phyloP scores from a whole-genome alignment of 2,329 filamentous ascomycete species.

The Cordyceps cateniannulata region DNA sequence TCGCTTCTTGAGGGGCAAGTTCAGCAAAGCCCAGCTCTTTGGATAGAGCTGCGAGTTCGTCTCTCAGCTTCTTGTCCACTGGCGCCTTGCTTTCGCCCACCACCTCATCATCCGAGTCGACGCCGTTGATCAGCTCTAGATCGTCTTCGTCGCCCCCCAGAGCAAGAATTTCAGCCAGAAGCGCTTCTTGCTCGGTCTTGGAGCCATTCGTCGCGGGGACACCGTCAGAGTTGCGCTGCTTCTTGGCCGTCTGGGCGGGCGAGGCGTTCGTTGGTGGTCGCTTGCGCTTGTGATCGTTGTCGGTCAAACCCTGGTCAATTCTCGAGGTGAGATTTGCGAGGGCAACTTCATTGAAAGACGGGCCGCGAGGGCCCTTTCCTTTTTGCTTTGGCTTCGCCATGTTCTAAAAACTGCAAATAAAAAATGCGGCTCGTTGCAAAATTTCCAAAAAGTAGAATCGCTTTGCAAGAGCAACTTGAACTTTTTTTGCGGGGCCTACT shows the following conservation, averaged over 20 bases:
- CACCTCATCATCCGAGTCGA: slow-evolving; percentile 34
- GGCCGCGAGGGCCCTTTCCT: slow-evolving; percentile 23
- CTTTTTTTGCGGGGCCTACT: slow-evolving; percentile 13
- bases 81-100: slow-evolving; percentile 25
- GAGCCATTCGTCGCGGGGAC: slow-evolving; percentile 18
- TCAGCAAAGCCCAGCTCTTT: slow-evolving; percentile 33
- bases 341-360: slow-evolving; percentile 41
- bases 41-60: slow-evolving; percentile 31
- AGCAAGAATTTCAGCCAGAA: slow-evolving; percentile 58
- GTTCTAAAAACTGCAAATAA: neutral
- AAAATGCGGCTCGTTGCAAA: neutral
- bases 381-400: slow-evolving; percentile 31
- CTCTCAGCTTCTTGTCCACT: slow-evolving; percentile 35
- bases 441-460: slow-evolving; percentile 5
- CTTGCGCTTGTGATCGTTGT: slow-evolving; percentile 39
- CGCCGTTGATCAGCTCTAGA: slow-evolving; percentile 51
- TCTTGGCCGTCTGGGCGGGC: slow-evolving; percentile 29
- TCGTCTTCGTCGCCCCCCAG: slow-evolving; percentile 62
- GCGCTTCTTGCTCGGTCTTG: slow-evolving; percentile 28
- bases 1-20: slow-evolving; percentile 27
- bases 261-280: slow-evolving; percentile 30
- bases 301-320: slow-evolving; percentile 46
- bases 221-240: slow-evolving; percentile 28
- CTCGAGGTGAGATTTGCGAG: slow-evolving; percentile 48
- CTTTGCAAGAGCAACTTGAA: slow-evolving; percentile 9